Evolutionary conservation across 352 stramenopile genomes (phyloP).

Genomic region (Hyphochytrium catenoides): DNA sequence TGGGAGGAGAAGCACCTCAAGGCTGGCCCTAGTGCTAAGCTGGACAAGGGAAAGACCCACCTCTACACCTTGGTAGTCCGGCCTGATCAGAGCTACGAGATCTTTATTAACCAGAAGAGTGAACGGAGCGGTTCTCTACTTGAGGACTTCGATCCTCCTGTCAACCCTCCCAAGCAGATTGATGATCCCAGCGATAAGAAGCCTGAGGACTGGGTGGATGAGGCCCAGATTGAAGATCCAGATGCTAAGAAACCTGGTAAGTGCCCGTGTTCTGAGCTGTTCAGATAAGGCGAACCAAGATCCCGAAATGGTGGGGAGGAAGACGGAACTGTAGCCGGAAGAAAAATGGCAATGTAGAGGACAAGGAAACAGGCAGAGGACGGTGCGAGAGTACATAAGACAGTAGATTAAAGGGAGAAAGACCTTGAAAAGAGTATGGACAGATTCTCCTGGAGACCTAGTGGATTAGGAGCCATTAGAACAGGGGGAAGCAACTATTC

Average conservation of each 20-base stretch:
- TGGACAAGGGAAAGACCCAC: slow-evolving; percentile 52
- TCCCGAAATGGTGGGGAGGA: no score
- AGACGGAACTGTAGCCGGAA: no score
- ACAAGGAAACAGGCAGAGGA: no score
- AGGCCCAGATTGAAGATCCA: slow-evolving; percentile 60
- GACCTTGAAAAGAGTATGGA: no score
- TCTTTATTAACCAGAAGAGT: slow-evolving; percentile 66
- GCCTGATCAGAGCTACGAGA: slow-evolving; percentile 68
- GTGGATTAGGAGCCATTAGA: no score
- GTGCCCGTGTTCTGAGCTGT: no score
- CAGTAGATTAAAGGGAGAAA: no score
- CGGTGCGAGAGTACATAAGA: no score
- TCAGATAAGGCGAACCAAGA: no score
- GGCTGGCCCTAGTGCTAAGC: slow-evolving; percentile 34
- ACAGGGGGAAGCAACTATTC: no score
- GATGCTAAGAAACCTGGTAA: slow-evolving; percentile 59
- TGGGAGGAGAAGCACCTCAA: slow-evolving; percentile 84
- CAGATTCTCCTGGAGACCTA: no score
- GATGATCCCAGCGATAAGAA: slow-evolving; percentile 71
- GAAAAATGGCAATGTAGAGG: no score
- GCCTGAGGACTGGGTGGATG: slow-evolving; percentile 74
- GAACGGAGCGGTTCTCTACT: slow-evolving; percentile 52
- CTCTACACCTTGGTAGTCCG: slow-evolving; percentile 74
- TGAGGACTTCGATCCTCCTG: slow-evolving; percentile 47
- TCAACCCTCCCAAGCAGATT: slow-evolving; percentile 69